These are phyloP conservation scores for Umbelopsis isabellina DNA, from an alignment of 192 early-diverging fungal genomes.

Conservation along the genomic window DNA sequence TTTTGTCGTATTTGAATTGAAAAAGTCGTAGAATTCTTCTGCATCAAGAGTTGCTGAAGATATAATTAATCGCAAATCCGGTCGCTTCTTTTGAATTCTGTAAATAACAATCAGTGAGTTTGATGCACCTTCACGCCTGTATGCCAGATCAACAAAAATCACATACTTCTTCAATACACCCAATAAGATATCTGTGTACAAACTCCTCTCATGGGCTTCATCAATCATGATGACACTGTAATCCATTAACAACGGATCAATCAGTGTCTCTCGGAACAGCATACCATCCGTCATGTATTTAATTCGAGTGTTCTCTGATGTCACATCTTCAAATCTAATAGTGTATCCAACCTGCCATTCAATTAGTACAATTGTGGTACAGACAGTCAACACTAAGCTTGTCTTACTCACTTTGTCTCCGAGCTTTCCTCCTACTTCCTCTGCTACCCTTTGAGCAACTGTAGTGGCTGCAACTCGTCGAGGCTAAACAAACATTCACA, in stretches of 20 bases:
- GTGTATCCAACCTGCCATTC: constrained; percentile 67
- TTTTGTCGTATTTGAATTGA: constrained; percentile 58
- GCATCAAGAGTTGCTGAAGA: constrained; percentile 86
- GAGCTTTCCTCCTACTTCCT: constrained; percentile 67
- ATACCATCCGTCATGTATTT: constrained; percentile 90
- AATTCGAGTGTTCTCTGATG: constrained; percentile 57
- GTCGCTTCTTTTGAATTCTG: constrained; percentile 71
- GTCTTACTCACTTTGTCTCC: constrained; percentile 55
- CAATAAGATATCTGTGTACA: constrained; percentile 75
- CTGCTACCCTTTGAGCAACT: constrained; percentile 74
- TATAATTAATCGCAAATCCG: constrained; percentile 74
- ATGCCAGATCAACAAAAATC: background rate
- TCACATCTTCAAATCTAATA: constrained; percentile 70
- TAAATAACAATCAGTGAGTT: background rate
- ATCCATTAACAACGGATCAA: constrained; percentile 71
- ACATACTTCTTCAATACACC: constrained; percentile 80
- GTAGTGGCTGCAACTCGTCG: constrained; percentile 74
- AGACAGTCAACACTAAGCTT: no score
- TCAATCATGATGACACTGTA: constrained; percentile 85
- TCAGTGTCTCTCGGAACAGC: constrained; percentile 76
- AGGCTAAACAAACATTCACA: constrained; percentile 40
- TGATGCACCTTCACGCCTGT: no score
- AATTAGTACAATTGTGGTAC: background rate
- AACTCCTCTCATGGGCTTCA: constrained; percentile 74
- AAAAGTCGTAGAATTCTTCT: constrained; percentile 70